A percentile compares a stretch with the other conserved stretches of the same genome.
Conservation (phyloP, 139 green algal genomes). For the Nannochloris sp. region DNA sequence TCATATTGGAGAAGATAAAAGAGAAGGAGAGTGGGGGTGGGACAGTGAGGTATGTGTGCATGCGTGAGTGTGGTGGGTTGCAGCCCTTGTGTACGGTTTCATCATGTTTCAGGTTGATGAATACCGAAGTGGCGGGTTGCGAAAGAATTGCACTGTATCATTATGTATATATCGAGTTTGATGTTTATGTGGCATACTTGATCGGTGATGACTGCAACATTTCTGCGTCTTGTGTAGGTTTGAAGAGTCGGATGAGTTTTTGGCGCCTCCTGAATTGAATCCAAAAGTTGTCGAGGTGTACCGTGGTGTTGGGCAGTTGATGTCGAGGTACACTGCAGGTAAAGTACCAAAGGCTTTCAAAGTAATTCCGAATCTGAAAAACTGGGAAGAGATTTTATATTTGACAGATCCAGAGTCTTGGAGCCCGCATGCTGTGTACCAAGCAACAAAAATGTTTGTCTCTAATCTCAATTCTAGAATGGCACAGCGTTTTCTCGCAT, state of each 20-base stretch:
- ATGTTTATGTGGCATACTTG: neutral
- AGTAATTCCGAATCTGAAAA: constrained; percentile 88
- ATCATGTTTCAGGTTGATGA: neutral
- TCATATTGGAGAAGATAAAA: constrained; percentile 77
- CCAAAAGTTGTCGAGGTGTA: constrained; percentile 69
- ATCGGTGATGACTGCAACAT: neutral
- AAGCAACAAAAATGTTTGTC: constrained; percentile 92
- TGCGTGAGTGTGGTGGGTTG: neutral
- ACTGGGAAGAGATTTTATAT: constrained; percentile 97
- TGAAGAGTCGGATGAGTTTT: constrained; percentile 14
- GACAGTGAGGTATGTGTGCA: neutral
- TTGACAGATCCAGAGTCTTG: constrained; percentile 82
- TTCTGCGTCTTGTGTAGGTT: neutral
- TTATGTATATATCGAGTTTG: neutral
- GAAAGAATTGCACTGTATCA: neutral
- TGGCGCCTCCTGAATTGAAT: constrained; percentile 47
- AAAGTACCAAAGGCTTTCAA: constrained; percentile 99
- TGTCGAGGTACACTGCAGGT: constrained; percentile 61
- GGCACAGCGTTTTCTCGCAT: constrained; percentile 85
- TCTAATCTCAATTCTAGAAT: constrained; percentile 87
- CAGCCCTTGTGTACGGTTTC: constrained; percentile 2
- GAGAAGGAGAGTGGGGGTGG: constrained; percentile 36
- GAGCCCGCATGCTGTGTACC: constrained; percentile 79
- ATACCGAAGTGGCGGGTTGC: constrained; percentile 5
- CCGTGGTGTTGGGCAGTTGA: constrained; percentile 53